phyloP scores from a whole-genome alignment of 306 rosid species.

The Pyrus communis region DNA sequence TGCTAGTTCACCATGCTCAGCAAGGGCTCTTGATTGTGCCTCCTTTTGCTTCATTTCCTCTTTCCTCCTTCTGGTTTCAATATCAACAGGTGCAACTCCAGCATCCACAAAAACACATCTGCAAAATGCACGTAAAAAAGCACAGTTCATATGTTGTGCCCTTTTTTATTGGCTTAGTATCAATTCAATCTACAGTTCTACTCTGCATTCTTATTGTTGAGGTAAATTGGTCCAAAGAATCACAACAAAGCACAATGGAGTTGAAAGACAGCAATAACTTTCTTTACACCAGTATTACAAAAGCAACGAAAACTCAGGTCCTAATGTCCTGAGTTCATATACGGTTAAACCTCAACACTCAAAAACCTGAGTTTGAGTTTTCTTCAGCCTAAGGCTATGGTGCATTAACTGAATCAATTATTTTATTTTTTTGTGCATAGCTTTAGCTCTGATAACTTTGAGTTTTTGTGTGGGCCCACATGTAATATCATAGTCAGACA shows the following conservation, averaged over 20 bases:
- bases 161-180: background rate
- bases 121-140: conserved; percentile 21
- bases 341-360: background rate
- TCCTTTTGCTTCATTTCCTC: conserved; percentile 78
- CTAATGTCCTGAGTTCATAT: background rate
- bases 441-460: background rate
- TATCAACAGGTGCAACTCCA: conserved; percentile 81
- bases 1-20: conserved; percentile 90
- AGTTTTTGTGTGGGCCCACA: background rate
- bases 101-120: conserved; percentile 96
- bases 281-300: background rate
- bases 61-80: conserved; percentile 83
- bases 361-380: background rate
- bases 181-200: background rate
- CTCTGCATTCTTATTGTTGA: background rate
- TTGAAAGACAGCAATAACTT: background rate
- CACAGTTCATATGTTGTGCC: background rate
- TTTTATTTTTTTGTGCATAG: background rate
- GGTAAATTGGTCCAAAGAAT: background rate
- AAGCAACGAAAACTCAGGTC: background rate
- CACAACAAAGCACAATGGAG: background rate
- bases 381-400: background rate
- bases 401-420: background rate
- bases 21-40: conserved; percentile 63
- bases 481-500: background rate